Percentiles rank a stretch among this genome's conserved stretches.
These are phyloP conservation scores for Phaeomoniella chlamydospora DNA, from an alignment of 2,329 filamentous ascomycete genomes.

Conservation along the genomic window DNA sequence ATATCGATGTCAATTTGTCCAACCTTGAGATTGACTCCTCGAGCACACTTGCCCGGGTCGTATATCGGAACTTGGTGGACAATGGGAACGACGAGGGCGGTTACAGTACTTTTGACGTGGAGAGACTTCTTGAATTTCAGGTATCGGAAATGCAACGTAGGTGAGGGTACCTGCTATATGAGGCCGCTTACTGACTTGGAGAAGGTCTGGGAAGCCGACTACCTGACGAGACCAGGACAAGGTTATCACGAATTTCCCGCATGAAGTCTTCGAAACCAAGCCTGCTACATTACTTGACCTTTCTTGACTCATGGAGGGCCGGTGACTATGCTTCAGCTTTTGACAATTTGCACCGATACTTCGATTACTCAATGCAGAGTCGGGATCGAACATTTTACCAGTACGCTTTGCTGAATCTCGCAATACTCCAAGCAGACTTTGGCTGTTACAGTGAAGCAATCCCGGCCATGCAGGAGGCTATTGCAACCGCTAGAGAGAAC, in stretches of 20 bases:
- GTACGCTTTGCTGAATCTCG: slow-evolving; percentile 84
- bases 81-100: slow-evolving; percentile 22
- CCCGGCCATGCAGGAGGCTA: slow-evolving; percentile 87
- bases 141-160: slow-evolving; percentile 73
- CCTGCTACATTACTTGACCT: slow-evolving; percentile 33
- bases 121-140: slow-evolving; percentile 73
- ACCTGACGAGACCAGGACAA: slow-evolving; percentile 56
- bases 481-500: slow-evolving; percentile 87
- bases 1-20: slow-evolving; percentile 49
- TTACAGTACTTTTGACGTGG: slow-evolving; percentile 65
- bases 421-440: slow-evolving; percentile 88
- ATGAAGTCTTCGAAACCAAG: slow-evolving; percentile 9
- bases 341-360: slow-evolving; percentile 84
- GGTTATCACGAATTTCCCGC: slow-evolving; percentile 52
- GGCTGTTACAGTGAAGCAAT: slow-evolving; percentile 81
- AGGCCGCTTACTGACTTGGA: slow-evolving; percentile 3
- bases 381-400: slow-evolving; percentile 79
- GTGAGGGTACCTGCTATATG: slow-evolving; percentile 11
- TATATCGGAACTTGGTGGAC: slow-evolving; percentile 33
- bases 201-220: slow-evolving; percentile 63
- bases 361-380: slow-evolving; percentile 88
- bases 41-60: slow-evolving; percentile 32
- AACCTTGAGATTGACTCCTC: slow-evolving; percentile 40
- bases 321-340: slow-evolving; percentile 84
- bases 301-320: slow-evolving; percentile 81